Percentiles rank a stretch among this genome's conserved stretches.
These are phyloP conservation scores for Ambrosiella beaveri DNA, from an alignment of 2,329 filamentous ascomycete species.

Conservation along the genomic window DNA sequence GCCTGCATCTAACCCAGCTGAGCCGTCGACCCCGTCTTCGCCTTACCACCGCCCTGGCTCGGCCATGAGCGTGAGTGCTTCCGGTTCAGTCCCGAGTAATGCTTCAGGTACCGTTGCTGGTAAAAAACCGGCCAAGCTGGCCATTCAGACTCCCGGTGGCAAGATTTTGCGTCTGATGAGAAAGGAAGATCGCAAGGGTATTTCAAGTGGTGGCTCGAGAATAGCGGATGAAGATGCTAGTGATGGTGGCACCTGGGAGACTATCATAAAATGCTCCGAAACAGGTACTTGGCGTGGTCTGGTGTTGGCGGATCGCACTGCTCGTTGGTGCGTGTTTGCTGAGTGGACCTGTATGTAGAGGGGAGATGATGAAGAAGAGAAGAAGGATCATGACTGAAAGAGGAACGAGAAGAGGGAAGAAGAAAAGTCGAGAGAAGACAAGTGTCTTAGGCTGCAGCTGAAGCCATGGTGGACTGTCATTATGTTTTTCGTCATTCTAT, in stretches of 20 bases:
- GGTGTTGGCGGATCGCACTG: conserved; percentile 67
- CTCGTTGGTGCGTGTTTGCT: conserved; percentile 81
- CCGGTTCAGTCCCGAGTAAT: conserved; percentile 39
- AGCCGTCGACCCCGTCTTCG: conserved; percentile 31
- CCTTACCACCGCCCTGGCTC: conserved; percentile 45
- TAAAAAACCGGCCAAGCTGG: conserved; percentile 84
- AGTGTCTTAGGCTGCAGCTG: too few species aligned
- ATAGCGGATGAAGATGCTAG: conserved; percentile 36
- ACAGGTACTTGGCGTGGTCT: conserved; percentile 64
- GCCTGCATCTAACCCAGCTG: conserved; percentile 30
- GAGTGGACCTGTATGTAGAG: conserved; percentile 51
- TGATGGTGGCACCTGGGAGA: conserved; percentile 69
- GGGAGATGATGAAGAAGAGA: neutral
- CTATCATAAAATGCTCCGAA: conserved; percentile 79
- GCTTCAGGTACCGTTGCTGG: conserved; percentile 35
- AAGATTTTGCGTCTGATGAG: conserved; percentile 82
- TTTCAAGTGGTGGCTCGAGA: conserved; percentile 24
- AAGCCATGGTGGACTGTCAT: neutral
- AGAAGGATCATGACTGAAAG: neutral
- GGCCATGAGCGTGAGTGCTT: conserved; percentile 46
- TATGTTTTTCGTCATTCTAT: neutral
- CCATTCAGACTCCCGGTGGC: conserved; percentile 82
- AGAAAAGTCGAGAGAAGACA: neutral
- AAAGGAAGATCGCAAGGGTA: conserved; percentile 51
- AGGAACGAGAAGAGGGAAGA: neutral